phyloP scores from a whole-genome alignment of 2,329 filamentous ascomycete species.

The Ophiocordyceps robertsii region DNA sequence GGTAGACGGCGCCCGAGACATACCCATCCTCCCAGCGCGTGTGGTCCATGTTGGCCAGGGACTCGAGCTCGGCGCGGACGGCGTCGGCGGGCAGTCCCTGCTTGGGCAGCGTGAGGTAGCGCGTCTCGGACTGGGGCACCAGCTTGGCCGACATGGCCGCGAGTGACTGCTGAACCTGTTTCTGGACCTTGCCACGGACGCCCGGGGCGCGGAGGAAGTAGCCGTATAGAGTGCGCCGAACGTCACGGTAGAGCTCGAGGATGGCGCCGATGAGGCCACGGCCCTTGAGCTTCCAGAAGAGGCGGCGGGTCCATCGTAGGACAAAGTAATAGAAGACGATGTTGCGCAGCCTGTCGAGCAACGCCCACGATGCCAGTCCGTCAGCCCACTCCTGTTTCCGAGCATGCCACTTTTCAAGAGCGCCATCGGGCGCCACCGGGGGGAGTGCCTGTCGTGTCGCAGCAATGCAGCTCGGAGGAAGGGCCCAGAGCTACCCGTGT shows the following conservation, averaged over 20 bases:
- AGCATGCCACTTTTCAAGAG: background rate
- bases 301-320: conserved; percentile 66
- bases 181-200: conserved; percentile 72
- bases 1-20: conserved; percentile 91
- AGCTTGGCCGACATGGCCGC: conserved; percentile 75
- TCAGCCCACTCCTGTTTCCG: background rate
- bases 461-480: too few species aligned
- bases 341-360: conserved; percentile 51
- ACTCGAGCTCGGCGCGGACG: conserved; percentile 65
- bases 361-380: background rate
- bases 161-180: conserved; percentile 69
- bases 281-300: conserved; percentile 74
- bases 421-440: background rate
- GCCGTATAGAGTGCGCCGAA: conserved; percentile 65
- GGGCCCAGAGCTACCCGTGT: background rate
- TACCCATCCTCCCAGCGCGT: conserved; percentile 93
- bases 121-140: conserved; percentile 57
- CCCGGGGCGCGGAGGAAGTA: conserved; percentile 78
- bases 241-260: conserved; percentile 56
- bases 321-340: conserved; percentile 82
- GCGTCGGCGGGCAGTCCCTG: conserved; percentile 72
- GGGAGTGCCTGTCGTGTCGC: too few species aligned
- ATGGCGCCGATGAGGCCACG: conserved; percentile 74
- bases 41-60: conserved; percentile 76
- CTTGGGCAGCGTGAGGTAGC: conserved; percentile 65